Evolutionary conservation across 352 stramenopile genomes (phyloP).

Genomic region (Phytophthora idaei): DNA sequence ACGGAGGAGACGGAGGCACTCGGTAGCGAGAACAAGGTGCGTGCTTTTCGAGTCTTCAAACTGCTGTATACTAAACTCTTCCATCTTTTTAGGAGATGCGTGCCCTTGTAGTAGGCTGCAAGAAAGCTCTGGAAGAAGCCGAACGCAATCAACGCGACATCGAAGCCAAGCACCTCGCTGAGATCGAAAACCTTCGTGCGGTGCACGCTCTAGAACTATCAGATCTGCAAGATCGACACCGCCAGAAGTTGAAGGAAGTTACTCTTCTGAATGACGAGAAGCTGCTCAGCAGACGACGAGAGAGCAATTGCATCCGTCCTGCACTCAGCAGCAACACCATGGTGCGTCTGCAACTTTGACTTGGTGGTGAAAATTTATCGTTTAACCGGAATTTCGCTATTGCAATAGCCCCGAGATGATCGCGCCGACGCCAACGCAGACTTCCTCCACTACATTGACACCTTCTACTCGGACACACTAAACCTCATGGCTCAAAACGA

Average conservation of each 20-base stretch:
- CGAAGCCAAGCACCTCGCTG: conserved; percentile 42
- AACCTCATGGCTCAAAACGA: conserved; percentile 40
- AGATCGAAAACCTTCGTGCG: conserved; percentile 51
- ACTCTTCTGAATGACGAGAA: conserved; percentile 44
- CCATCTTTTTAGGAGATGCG: conserved; percentile 44
- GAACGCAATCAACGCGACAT: conserved; percentile 37
- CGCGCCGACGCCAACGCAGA: conserved; percentile 40
- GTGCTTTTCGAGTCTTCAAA: neutral
- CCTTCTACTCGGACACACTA: conserved; percentile 63
- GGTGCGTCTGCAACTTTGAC: neutral
- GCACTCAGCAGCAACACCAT: conserved; percentile 1
- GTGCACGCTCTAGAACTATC: conserved; percentile 60
- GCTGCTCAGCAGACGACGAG: conserved; percentile 42
- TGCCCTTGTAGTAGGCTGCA: conserved; percentile 40
- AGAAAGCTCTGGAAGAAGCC: conserved; percentile 49
- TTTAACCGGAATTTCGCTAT: conserved; percentile 3
- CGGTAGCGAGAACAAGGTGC: conserved; percentile 53
- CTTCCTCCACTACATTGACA: conserved; percentile 75
- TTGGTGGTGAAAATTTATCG: neutral
- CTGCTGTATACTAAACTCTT: neutral
- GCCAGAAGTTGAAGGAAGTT: conserved; percentile 56
- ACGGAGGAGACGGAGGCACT: conserved; percentile 28
- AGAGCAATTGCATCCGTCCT: conserved; percentile 12
- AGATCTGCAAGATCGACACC: conserved; percentile 50
- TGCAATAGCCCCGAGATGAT: conserved; percentile 6